Conservation (phyloP, 306 rosid species). For the Gillenia trifoliata region DNA sequence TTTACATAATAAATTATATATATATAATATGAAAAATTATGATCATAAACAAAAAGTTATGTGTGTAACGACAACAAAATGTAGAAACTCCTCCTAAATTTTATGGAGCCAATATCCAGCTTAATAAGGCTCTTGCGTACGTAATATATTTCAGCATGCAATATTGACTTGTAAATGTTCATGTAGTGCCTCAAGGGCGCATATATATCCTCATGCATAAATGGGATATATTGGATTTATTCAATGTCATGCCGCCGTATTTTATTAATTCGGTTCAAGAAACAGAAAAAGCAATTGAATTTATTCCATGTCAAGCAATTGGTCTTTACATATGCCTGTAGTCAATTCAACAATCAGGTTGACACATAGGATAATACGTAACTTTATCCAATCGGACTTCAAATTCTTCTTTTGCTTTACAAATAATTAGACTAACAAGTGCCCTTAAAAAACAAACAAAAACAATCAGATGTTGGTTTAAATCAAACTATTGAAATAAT, state of each 20-base stretch:
- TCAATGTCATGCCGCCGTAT: not conserved
- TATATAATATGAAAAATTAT: too few species aligned
- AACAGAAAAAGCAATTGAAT: not conserved
- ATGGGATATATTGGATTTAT: too few species aligned
- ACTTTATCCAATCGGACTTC: not conserved
- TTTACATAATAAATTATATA: too few species aligned
- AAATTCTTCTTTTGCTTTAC: not conserved
- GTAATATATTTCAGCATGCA: not conserved
- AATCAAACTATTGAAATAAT: not conserved
- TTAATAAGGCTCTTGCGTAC: too few species aligned
- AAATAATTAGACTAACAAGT: not conserved
- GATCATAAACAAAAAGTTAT: too few species aligned
- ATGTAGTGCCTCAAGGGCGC: too few species aligned
- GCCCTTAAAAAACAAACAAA: not conserved
- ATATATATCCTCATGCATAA: too few species aligned
- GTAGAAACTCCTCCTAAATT: too few species aligned
- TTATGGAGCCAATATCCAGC: too few species aligned
- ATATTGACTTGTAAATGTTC: not conserved
- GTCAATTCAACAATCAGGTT: not conserved
- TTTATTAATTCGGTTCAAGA: not conserved
- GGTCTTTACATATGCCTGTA: not conserved
- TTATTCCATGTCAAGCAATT: not conserved
- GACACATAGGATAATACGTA: not conserved
- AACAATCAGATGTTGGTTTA: not conserved
- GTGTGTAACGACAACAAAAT: too few species aligned